These are phyloP conservation scores for Acanthamoeba triangularis DNA, from an alignment of 208 protist genomes.

Conservation along the genomic window DNA sequence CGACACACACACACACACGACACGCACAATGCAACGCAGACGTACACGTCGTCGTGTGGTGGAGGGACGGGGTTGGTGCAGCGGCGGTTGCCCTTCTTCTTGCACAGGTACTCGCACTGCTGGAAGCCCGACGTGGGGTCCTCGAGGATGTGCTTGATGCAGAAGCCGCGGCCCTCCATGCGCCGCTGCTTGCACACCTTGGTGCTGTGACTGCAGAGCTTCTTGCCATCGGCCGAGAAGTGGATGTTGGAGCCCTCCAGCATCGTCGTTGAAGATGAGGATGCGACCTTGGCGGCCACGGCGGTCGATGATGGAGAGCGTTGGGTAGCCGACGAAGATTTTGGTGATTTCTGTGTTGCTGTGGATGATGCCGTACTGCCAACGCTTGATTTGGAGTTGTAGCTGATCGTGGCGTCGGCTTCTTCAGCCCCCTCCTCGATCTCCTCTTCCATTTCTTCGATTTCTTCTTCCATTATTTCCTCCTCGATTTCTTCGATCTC, in stretches of 20 bases:
- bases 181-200: conserved; percentile 57
- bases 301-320: background rate
- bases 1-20: background rate
- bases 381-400: background rate
- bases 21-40: background rate
- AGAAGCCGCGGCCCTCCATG: conserved; percentile 55
- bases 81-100: conserved; percentile 59
- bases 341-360: background rate
- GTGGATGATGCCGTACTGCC: too few species aligned
- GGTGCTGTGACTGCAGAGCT: conserved; percentile 54
- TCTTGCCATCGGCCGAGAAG: conserved; percentile 45
- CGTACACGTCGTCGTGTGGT: conserved; percentile 42
- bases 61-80: conserved; percentile 53
- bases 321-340: background rate
- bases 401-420: background rate
- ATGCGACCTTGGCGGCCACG: background rate
- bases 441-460: conserved; percentile 45
- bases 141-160: conserved; percentile 70
- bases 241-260: conserved; percentile 60
- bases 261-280: background rate
- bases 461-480: conserved; percentile 30
- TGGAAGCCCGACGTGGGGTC: conserved; percentile 48
- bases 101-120: conserved; percentile 67
- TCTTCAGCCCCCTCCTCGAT: background rate
- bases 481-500: conserved; percentile 57